Base-by-base conservation (phyloP, 108 stramenopile species). In the Pseudonitzschia delicatissima region DNA sequence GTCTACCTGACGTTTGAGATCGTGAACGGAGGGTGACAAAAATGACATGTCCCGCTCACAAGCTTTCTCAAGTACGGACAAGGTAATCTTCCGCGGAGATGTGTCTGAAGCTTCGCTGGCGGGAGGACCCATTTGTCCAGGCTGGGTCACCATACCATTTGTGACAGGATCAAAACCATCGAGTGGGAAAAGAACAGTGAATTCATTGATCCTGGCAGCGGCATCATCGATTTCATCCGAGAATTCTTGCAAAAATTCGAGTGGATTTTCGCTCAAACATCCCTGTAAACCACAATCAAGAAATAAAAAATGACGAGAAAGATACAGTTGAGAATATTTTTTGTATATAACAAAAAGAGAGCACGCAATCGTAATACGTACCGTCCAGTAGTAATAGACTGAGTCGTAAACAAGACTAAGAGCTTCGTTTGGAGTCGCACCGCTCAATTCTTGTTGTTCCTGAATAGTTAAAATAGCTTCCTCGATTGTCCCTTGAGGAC, bases 311-410 rank as follows among this genome's bases (percentile, higher is more conserved):
- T 8, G 6, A 66, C 49, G 64, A 3, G 58, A 66, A 42, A 26
- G 13, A 15, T 15, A 44, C 12, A 12, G 42, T 44, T 44, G 42
- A 44, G 42, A 13, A 15, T 15, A 13, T 44, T 12, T 12, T 13
- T 44, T 15, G 42, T 44, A 12, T 12, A 13, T 44, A 13, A n/a
- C n/a, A n/a, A n/a, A n/a, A n/a, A 23, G n/a, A 52, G 12, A 52
- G 12, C 21, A 12, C n/a, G 11, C 51, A 52, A 52, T 26, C 20
- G 39, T 12, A 18, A 20, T 28, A 42, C 80, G 32, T 71, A 81
- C 80, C 32, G 59, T 58, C 9, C 67, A 52, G 45, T 57, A 82
- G 31, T 82, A 82, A 18, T 67, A 31, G 29, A 82, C 71, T 20
- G 64, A 25, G 1, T 57, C 68, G 44, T 65, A 69, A 27, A 53